Base-by-base conservation (phyloP, 257 asterid species). In the Coffea canephora region DNA sequence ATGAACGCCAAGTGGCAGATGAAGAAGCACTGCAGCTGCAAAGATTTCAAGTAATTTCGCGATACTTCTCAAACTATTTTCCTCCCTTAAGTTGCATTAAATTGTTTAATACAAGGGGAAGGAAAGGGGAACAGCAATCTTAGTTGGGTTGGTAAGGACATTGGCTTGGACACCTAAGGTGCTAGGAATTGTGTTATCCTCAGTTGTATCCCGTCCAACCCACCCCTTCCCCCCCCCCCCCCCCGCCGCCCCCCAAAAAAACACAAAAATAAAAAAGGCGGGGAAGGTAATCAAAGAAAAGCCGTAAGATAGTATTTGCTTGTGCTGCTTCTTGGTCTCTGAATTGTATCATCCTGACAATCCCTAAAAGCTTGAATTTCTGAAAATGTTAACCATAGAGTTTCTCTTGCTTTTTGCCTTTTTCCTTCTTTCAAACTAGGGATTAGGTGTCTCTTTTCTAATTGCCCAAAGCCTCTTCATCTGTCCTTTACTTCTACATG, bases 11-110 rank as follows among this genome's bases (percentile, higher is more conserved):
- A 82, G 65, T 92, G 77, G 98, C 96, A 62, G 95, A 90, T 79
- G 97, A 93, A 86, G 99, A 95, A 87, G 93, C 87, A 77, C 82
- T 80, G 76, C 87, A 91, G 85, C 92, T 93, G 81, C 93, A 80
- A 70, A 85, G 88, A 85, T 95, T 95, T 85, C 98, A 93, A 92
- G 98, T 94, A 80, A 73, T 69, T 79, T 73, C 77, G 80, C 75
- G n/a, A 39, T 62, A 74, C 72, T 52, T 78, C 76, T 5, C 12
- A 57, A 68, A 19, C 75, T 86, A 61, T 69, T 68, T 13, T 48
- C 80, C 67, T 39, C 5, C 43, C 3, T 39, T 39, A 39, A 39
- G 43, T 66, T 11, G 49, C 41, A 43, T 46, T 54, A 41, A 6
- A 46, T 13, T 43, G 36, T 11, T 15, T 8, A 74, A 62, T 76